Evolutionary conservation across 2,329 filamentous ascomycete species (phyloP).

Genomic region (Phaeosphaeriaceae sp.): DNA sequence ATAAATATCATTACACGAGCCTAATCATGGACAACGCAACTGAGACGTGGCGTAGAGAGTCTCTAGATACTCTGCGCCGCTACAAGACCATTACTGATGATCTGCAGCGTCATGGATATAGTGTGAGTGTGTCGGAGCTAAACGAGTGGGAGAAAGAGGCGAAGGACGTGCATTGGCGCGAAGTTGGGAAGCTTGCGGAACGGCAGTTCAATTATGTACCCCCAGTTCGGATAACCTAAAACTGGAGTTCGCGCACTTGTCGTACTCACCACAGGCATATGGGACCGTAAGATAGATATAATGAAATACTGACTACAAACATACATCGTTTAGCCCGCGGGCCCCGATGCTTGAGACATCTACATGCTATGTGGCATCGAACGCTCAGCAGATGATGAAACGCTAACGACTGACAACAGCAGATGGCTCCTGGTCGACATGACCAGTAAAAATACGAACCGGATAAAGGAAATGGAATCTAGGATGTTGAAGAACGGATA

Average conservation of each 20-base stretch:
- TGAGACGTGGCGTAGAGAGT: background rate
- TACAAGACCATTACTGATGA: background rate
- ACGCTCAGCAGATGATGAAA: background rate
- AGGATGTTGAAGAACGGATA: background rate
- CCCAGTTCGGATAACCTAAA: too few relatives aligned
- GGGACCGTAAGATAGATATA: background rate
- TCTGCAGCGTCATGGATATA: background rate
- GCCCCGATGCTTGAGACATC: background rate
- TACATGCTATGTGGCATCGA: background rate
- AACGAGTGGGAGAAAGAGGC: background rate
- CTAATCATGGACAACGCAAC: background rate
- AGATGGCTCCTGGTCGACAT: background rate
- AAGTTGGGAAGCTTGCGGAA: background rate
- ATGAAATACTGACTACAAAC: background rate
- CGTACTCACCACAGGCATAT: background rate
- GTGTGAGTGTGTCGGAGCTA: background rate
- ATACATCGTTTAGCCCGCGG: background rate
- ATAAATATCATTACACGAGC: background rate
- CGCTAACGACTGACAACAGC: background rate
- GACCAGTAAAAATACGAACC: background rate
- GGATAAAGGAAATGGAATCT: background rate
- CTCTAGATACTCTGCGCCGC: background rate
- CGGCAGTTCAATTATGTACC: too few relatives aligned
- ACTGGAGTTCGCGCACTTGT: background rate
- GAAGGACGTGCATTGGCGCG: background rate